These are phyloP conservation scores for Penicillium dipodomyicola DNA, from an alignment of 495 filamentous ascomycete species.

Conservation along the genomic window DNA sequence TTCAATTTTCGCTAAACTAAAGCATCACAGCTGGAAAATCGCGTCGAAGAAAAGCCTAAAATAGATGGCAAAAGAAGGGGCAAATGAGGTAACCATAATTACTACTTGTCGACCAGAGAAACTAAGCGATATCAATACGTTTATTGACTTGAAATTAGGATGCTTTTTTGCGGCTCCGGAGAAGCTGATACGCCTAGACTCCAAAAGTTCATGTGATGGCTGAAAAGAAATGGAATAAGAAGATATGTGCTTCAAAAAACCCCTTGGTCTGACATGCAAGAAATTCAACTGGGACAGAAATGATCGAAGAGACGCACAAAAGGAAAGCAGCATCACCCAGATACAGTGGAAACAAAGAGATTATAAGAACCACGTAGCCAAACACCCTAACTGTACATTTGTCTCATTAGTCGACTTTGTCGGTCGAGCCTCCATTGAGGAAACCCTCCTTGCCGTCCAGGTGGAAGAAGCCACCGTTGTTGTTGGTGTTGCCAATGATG, in stretches of 20 bases:
- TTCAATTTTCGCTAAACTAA: too few species aligned
- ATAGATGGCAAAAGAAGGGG: too few species aligned
- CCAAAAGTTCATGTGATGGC: background rate
- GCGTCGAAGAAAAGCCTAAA: background rate
- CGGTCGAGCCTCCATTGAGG: constrained; percentile 54
- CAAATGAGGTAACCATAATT: background rate
- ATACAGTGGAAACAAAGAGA: constrained; percentile 29
- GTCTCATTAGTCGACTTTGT: constrained; percentile 72
- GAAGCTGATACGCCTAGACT: constrained; percentile 19
- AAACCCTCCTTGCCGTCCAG: constrained; percentile 77
- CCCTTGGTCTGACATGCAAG: constrained; percentile 23
- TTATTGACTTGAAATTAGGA: background rate
- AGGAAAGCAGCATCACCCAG: constrained; percentile 27
- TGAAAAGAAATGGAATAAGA: constrained; percentile 13
- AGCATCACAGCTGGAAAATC: too few species aligned
- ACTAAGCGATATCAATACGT: background rate
- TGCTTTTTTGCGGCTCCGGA: background rate
- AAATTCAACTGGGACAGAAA: constrained; percentile 18
- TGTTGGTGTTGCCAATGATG: constrained; percentile 55
- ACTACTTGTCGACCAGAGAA: background rate
- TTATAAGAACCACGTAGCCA: constrained; percentile 28
- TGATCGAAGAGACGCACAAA: constrained; percentile 9
- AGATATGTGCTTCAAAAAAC: constrained; percentile 29
- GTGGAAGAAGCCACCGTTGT: constrained; percentile 67
- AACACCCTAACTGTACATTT: constrained; percentile 42